A percentile compares a stretch with the other conserved stretches of the same genome.
These are phyloP conservation scores for Fusarium tuaranense DNA, from an alignment of 2,329 filamentous ascomycete species.

Conservation along the genomic window DNA sequence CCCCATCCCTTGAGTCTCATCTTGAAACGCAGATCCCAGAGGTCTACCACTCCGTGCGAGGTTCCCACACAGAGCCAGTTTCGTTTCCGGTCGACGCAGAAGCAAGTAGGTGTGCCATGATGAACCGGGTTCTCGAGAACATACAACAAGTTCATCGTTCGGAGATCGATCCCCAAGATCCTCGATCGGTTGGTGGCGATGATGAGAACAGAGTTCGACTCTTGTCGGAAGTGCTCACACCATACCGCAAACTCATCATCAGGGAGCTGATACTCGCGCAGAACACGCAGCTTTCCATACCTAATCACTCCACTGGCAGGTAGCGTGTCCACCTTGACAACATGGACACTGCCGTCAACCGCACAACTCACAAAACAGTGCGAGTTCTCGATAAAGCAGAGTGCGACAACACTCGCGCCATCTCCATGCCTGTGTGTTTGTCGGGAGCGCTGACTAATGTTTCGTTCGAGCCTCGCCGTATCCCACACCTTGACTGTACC, in stretches of 20 bases:
- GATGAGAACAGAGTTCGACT: slow-evolving; percentile 83
- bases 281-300: slow-evolving; percentile 80
- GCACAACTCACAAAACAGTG: slow-evolving; percentile 94
- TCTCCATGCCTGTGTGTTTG: slow-evolving; percentile 84
- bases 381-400: slow-evolving; percentile 94
- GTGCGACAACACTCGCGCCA: slow-evolving; percentile 78
- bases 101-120: slow-evolving; percentile 91
- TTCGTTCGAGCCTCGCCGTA: slow-evolving; percentile 87
- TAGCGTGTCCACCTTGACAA: slow-evolving; percentile 79
- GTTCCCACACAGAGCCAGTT: slow-evolving; percentile 95
- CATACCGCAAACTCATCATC: slow-evolving; percentile 83
- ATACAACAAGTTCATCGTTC: slow-evolving; percentile 86
- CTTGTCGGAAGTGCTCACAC: slow-evolving; percentile 91
- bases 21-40: slow-evolving; percentile 98
- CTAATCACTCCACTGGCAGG: slow-evolving; percentile 66
- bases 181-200: slow-evolving; percentile 89
- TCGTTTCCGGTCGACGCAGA: slow-evolving; percentile 85
- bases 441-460: slow-evolving; percentile 87
- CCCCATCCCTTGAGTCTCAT: slow-evolving; percentile 91
- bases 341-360: slow-evolving; percentile 89
- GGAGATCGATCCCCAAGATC: slow-evolving; percentile 85
- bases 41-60: slow-evolving; percentile 88
- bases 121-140: slow-evolving; percentile 87
- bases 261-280: slow-evolving; percentile 85
- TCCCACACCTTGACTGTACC: slow-evolving; percentile 95